Percentiles rank a stretch among this genome's conserved stretches.
Evolutionary conservation across 2,329 filamentous ascomycete species (phyloP).

Genomic region (Xylogone sp.): DNA sequence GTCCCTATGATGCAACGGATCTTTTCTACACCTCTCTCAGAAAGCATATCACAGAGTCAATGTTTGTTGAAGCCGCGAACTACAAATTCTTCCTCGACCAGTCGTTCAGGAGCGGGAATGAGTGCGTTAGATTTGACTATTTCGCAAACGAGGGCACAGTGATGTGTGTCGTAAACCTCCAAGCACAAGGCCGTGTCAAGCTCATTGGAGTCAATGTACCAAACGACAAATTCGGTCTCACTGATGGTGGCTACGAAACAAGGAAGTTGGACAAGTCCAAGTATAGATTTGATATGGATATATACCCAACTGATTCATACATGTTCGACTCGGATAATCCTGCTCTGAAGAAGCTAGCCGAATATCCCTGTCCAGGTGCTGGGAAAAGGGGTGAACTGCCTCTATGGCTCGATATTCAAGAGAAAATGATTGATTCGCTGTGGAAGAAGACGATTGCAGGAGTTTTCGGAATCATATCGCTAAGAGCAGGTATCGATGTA

Average conservation of each 20-base stretch:
- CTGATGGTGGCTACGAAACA: conserved; percentile 67
- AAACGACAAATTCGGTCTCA: conserved; percentile 65
- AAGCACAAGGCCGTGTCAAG: conserved; percentile 53
- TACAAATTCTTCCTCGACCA: conserved; percentile 60
- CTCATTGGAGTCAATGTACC: conserved; percentile 53
- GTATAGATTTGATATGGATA: conserved; percentile 60
- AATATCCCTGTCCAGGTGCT: conserved; percentile 35
- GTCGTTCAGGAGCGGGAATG: conserved; percentile 36
- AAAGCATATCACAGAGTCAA: conserved; percentile 50
- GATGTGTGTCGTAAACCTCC: conserved; percentile 64
- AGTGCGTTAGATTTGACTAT: conserved; percentile 44
- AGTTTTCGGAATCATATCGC: conserved; percentile 59
- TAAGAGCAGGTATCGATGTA: conserved; percentile 53
- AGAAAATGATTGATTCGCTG: conserved; percentile 49
- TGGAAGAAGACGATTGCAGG: conserved; percentile 64
- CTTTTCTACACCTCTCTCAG: conserved; percentile 53
- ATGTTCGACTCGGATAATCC: conserved; percentile 48
- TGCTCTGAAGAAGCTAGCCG: conserved; percentile 33
- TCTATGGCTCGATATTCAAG: conserved; percentile 70
- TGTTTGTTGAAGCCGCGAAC: conserved; percentile 53
- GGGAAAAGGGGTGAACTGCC: conserved; percentile 48
- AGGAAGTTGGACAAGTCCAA: conserved; percentile 63
- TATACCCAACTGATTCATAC: conserved; percentile 56
- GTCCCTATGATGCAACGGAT: conserved; percentile 60
- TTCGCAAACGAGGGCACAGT: conserved; percentile 59